A percentile compares a stretch with the other conserved stretches of the same genome.
These are phyloP conservation scores for Eruca vesicaria DNA, from an alignment of 441 rosid species.

Conservation along the genomic window DNA sequence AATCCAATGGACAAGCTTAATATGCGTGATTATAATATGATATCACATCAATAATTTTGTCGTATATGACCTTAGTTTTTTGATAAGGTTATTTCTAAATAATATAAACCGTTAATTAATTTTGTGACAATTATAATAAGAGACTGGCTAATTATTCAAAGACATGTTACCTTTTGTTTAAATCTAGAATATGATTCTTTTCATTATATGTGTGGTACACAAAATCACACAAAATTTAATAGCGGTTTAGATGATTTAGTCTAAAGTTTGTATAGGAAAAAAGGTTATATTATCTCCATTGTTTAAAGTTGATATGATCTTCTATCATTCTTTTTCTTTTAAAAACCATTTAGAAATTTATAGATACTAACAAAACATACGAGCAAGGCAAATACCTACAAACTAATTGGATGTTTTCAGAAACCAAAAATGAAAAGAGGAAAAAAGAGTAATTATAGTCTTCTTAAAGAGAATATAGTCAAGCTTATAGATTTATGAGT, in stretches of 20 bases:
- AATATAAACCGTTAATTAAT: slow-evolving; percentile 21
- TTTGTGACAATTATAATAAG: slow-evolving; percentile 5
- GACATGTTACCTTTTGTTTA: slow-evolving; percentile 10
- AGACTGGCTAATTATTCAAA: slow-evolving; percentile 17
- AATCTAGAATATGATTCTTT: slow-evolving; percentile 36
- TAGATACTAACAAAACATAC: not conserved
- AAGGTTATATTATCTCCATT: slow-evolving; percentile 26
- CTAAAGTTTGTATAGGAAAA: slow-evolving; percentile 27
- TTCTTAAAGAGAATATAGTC: slow-evolving; percentile 31
- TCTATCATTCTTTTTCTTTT: slow-evolving; percentile 13
- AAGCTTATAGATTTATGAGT: slow-evolving; percentile 13
- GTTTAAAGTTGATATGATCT: slow-evolving; percentile 25
- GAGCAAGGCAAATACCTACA: not conserved
- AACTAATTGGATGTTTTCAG: not conserved
- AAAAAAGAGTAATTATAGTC: not conserved
- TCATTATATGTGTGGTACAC: slow-evolving; percentile 34
- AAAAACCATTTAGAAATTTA: not conserved
- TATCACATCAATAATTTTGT: slow-evolving; percentile 32
- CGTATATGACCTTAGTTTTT: slow-evolving; percentile 23
- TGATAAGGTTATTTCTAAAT: slow-evolving; percentile 6
- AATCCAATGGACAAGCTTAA: slow-evolving; percentile 22
- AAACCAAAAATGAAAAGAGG: not conserved
- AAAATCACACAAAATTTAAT: slow-evolving; percentile 18
- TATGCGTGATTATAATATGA: slow-evolving; percentile 11
- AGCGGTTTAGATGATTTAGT: slow-evolving; percentile 8